Percentiles rank a stretch among this genome's conserved stretches.
Conservation (phyloP, 495 filamentous ascomycete genomes). For the Hypomontagnella monticulosa region DNA sequence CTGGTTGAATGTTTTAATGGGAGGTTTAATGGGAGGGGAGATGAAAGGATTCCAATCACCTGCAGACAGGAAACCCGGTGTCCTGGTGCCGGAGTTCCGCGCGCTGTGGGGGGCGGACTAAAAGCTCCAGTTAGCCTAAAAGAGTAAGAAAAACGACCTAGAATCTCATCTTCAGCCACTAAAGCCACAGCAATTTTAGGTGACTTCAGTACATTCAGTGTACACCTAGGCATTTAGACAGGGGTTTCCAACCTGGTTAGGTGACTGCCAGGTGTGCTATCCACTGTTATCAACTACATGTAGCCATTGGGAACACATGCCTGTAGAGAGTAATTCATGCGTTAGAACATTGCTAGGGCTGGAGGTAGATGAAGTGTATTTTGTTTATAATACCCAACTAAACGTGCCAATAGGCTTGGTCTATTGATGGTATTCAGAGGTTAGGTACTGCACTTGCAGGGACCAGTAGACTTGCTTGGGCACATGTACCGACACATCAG, state of each 20-base stretch:
- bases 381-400: neutral
- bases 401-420: no score
- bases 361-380: neutral
- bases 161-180: conserved; percentile 26
- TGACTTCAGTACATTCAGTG: neutral
- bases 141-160: neutral
- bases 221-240: neutral
- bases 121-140: conserved; percentile 16
- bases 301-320: no score
- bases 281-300: no score
- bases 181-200: conserved; percentile 19
- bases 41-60: conserved; percentile 34
- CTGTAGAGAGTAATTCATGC: conserved; percentile 1
- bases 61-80: conserved; percentile 34
- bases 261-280: no score
- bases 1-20: conserved; percentile 24
- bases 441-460: no score
- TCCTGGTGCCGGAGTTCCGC: conserved; percentile 40
- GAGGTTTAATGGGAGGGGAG: no score
- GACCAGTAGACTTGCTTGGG: no score
- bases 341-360: neutral
- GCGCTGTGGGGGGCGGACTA: conserved; percentile 26
- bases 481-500: conserved; percentile 11
- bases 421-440: no score
- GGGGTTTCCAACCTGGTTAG: conserved; percentile 3